Base-by-base conservation (phyloP, 225 moss, liverwort and hornwort species). In the Ulota crispa region DNA sequence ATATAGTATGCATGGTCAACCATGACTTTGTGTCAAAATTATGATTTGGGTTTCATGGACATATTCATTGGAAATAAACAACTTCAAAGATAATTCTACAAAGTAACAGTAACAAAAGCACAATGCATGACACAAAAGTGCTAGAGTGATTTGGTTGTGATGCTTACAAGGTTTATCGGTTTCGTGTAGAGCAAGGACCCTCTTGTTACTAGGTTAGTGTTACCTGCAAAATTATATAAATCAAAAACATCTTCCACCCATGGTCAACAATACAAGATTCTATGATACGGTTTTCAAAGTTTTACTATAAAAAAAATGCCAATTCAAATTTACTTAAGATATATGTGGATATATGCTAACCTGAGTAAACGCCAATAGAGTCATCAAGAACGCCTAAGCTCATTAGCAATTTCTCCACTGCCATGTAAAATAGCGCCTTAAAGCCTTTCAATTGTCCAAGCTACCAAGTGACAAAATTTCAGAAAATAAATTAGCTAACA, bases 191-290 rank as follows among this genome's bases (percentile, higher is more conserved):
- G 78, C 84, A 31, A 90, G 83, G 18, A 92, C 75, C 78, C 59
- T 84, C 57, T 89, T 91, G 62, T 90, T 87, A 87, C 78, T 43
- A 94, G 52, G 24, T 86, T 90, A 21, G 91, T 93, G 64, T 94
- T 93, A 23, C 83, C 85, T 91, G 77, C 78, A 77, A 78, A 64
- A 67, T 50, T n/a, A 76, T 13, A 60, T 21, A 78, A 82, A 1
- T 37, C 39, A 28, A 43, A 52, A 68, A 4, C 5, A 18, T 26
- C 69, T 73, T 60, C 62, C 34, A 53, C 39, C 50, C 50, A 50
- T 18, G 18, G 5, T 18, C 16, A 50, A 50, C 5, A 19, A 24
- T 60, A 6, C 3, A 54, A 20, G 1, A 8, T 42, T 50, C n/a
- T 68, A 28, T 20, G 13, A 42, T 10, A 4, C 9, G 0, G 20